Evolutionary conservation across 1,284 basidiomycete species (phyloP).

Genomic region (Ganoderma meredithae): DNA sequence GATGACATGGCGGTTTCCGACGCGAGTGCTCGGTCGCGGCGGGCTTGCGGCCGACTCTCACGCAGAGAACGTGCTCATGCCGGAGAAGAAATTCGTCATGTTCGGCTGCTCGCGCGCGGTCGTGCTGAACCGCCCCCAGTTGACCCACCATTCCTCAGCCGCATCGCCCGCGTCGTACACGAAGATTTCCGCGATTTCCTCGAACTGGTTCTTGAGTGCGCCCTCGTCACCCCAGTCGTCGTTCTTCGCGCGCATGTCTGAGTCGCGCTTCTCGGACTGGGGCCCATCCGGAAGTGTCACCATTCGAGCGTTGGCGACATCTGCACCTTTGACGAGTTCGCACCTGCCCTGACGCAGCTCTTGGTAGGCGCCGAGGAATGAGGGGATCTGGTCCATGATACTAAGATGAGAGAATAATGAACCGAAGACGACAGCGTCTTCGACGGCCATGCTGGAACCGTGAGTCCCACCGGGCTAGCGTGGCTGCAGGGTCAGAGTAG

Average conservation of each 20-base stretch:
- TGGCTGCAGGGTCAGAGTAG: not conserved
- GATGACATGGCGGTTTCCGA: not conserved
- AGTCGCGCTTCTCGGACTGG: conserved; percentile 47
- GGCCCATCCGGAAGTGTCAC: conserved; percentile 50
- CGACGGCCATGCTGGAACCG: conserved; percentile 49
- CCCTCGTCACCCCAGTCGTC: conserved; percentile 38
- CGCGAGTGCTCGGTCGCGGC: not conserved
- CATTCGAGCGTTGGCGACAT: conserved; percentile 44
- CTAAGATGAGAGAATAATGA: conserved; percentile 53
- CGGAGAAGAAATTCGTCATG: conserved; percentile 6
- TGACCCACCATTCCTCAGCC: conserved; percentile 47
- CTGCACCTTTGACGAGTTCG: conserved; percentile 44
- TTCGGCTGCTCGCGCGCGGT: conserved; percentile 20
- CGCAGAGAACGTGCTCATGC: not conserved
- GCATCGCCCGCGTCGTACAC: conserved; percentile 45
- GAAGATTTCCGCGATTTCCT: conserved; percentile 40
- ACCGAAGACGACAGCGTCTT: conserved; percentile 56
- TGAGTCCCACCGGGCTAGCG: conserved; percentile 44
- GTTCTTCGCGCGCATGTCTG: conserved; percentile 39
- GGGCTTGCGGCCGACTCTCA: not conserved
- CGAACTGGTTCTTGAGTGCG: conserved; percentile 36
- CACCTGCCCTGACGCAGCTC: conserved; percentile 51
- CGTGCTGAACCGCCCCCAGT: conserved; percentile 42
- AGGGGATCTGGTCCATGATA: conserved; percentile 47
- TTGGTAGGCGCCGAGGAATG: conserved; percentile 52